Evolutionary conservation across 805 yeast genomes (phyloP), one percentile per base, ranked within the genome.

Genomic region (Candida germanica): DNA sequence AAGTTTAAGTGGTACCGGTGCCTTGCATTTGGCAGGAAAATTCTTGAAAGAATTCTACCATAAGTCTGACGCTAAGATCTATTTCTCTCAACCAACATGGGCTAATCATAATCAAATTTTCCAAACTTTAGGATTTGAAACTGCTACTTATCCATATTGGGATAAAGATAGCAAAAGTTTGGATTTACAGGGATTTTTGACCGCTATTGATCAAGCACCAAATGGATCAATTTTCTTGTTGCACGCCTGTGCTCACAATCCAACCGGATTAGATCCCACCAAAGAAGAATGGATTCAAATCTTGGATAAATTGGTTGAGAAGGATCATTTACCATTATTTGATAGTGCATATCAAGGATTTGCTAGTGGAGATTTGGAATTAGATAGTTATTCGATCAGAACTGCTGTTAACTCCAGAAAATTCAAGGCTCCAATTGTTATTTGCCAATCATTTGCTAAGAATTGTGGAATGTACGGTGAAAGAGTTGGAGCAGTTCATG

Each of bases 291-390:
- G 98, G 98, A 59, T 59, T 30, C 50, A 69, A 52, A 81, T 93
- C 35, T 70, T 86, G 30, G 70, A 73, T 29, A 82, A 79, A 17
- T 65, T 87, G 44, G 73, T 77, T 47, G 56, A 63, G 40, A 71
- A 76, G 39, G 65, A 75, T 36, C 95, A 87, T 62, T 73, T 91
- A 51, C 87, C 87, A 5, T 64, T 91, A 43, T 89, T 93, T 54
- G 98, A 91, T 65, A 79, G 88, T 43, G 98, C 98, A 15, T 91
- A 93, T 71, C 98, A 91, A 68, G 98, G 98, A 4, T 91, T 91
- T 58, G 96, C 98, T 19, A 76, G 89, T 29, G 98, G 98, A 37
- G 79, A 83, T 51, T 73, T 87, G 48, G 81, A 74, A 46, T 73
- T 76, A 42, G 98, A 91, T 53, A 91, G 95, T 6, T 86, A 76